These are phyloP conservation scores for Epichloe baconii DNA, from an alignment of 2,329 filamentous ascomycete genomes.

Conservation along the genomic window DNA sequence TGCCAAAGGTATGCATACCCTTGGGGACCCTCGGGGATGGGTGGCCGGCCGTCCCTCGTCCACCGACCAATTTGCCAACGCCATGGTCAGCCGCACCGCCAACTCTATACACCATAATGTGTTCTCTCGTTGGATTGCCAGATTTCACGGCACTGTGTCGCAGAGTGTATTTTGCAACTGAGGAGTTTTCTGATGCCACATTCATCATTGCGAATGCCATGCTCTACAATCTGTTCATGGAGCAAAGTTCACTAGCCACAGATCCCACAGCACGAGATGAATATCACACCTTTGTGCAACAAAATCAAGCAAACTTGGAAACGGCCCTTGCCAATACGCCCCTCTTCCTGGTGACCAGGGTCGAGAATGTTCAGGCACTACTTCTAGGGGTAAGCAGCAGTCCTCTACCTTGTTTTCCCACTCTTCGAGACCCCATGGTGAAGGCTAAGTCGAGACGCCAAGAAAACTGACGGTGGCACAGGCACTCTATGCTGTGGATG, in stretches of 20 bases:
- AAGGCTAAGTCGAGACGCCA: not conserved
- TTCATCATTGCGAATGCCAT: slow-evolving; percentile 38
- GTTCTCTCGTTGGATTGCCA: too few relatives aligned
- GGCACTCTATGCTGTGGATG: slow-evolving; percentile 49
- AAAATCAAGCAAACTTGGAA: slow-evolving; percentile 36
- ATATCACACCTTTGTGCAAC: slow-evolving; percentile 24
- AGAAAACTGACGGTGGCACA: slow-evolving; percentile 15
- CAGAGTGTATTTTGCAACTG: too few relatives aligned
- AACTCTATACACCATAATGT: too few relatives aligned
- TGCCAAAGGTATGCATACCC: too few relatives aligned
- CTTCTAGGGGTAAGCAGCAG: slow-evolving; percentile 36
- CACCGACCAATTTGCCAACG: too few relatives aligned
- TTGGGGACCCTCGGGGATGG: too few relatives aligned
- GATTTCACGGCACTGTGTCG: too few relatives aligned
- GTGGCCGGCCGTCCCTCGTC: too few relatives aligned
- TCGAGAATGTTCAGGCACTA: slow-evolving; percentile 44
- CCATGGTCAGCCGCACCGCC: too few relatives aligned
- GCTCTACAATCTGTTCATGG: slow-evolving; percentile 36
- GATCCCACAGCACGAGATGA: slow-evolving; percentile 21
- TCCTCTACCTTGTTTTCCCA: not conserved
- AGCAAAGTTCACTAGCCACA: slow-evolving; percentile 26
- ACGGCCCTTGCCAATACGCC: slow-evolving; percentile 37
- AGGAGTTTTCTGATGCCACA: too few relatives aligned
- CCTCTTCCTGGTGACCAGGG: slow-evolving; percentile 40
- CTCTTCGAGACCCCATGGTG: not conserved